phyloP scores from a whole-genome alignment of 331 rosid genomes.

The Acacia concinna region DNA sequence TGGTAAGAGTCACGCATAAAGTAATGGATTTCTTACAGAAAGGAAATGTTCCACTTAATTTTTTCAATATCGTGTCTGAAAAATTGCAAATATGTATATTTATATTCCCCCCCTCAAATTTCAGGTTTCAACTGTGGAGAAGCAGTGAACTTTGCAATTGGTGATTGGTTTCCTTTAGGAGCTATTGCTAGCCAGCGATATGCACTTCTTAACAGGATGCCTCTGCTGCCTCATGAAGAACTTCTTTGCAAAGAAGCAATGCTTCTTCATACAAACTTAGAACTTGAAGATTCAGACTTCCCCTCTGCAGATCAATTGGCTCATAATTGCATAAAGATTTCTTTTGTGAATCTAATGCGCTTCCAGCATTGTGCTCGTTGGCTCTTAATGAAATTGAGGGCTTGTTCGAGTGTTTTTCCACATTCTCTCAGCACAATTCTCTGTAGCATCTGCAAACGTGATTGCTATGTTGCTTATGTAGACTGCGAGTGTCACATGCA shows the following conservation, averaged over 20 bases:
- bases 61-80: conserved; percentile 12
- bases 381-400: conserved; percentile 72
- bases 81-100: conserved; percentile 16
- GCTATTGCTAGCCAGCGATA: conserved; percentile 92
- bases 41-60: conserved; percentile 4
- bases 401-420: conserved; percentile 50
- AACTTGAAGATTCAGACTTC: conserved; percentile 70
- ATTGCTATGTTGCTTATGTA: conserved; percentile 77
- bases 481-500: conserved; percentile 77
- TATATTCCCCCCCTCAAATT: conserved; percentile 21
- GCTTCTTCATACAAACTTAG: conserved; percentile 61
- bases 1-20: conserved; percentile 51
- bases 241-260: conserved; percentile 93
- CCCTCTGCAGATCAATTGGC: conserved; percentile 52
- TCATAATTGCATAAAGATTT: conserved; percentile 55
- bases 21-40: conserved; percentile 26
- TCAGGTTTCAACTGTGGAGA: conserved; percentile 98
- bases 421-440: conserved; percentile 71
- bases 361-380: conserved; percentile 91
- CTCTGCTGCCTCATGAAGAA: conserved; percentile 93
- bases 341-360: conserved; percentile 79
- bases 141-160: conserved; percentile 96
- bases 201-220: conserved; percentile 81
- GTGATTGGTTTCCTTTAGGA: conserved; percentile 96
- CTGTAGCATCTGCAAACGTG: conserved; percentile 92